These are phyloP conservation scores for Mucor sp. DNA, from an alignment of 371 early-diverging fungal species.

Conservation along the genomic window DNA sequence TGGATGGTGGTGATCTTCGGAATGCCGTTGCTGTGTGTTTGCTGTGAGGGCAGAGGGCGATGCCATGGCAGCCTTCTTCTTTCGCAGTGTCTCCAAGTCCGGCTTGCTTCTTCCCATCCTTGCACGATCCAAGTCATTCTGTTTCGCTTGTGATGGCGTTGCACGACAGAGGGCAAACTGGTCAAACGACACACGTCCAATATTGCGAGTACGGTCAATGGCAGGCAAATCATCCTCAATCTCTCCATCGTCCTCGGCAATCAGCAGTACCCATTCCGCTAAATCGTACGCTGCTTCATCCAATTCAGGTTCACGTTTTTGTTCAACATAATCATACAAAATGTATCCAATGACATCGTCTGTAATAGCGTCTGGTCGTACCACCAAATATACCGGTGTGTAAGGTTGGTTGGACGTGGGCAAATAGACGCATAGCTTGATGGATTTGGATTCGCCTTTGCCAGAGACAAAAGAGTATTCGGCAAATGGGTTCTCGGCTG, in stretches of 20 bases:
- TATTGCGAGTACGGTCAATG: conserved; percentile 83
- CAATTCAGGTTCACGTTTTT: conserved; percentile 64
- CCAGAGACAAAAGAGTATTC: conserved; percentile 69
- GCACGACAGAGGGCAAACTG: conserved; percentile 90
- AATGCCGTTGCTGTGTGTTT: not conserved
- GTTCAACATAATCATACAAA: conserved; percentile 80
- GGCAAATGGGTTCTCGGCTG: conserved; percentile 75
- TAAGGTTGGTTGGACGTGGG: conserved; percentile 53
- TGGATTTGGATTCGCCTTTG: conserved; percentile 59
- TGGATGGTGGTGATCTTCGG: not conserved
- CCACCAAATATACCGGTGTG: conserved; percentile 69
- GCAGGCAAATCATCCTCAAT: conserved; percentile 97
- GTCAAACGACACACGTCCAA: conserved; percentile 85
- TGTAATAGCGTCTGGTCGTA: conserved; percentile 83
- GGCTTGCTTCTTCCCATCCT: conserved; percentile 43
- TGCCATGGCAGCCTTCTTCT: conserved; percentile 23
- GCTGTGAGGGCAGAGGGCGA: not conserved
- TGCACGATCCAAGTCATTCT: conserved; percentile 46
- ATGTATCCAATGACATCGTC: conserved; percentile 92
- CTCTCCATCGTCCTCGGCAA: conserved; percentile 94
- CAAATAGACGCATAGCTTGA: conserved; percentile 69
- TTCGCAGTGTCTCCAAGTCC: conserved; percentile 22
- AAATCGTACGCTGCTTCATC: conserved; percentile 66
- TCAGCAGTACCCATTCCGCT: conserved; percentile 83
- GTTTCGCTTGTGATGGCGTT: conserved; percentile 66